Percentiles rank a stretch among this genome's conserved stretches.
phyloP scores from a whole-genome alignment of 192 early-diverging fungal genomes.

The Podila verticillata region DNA sequence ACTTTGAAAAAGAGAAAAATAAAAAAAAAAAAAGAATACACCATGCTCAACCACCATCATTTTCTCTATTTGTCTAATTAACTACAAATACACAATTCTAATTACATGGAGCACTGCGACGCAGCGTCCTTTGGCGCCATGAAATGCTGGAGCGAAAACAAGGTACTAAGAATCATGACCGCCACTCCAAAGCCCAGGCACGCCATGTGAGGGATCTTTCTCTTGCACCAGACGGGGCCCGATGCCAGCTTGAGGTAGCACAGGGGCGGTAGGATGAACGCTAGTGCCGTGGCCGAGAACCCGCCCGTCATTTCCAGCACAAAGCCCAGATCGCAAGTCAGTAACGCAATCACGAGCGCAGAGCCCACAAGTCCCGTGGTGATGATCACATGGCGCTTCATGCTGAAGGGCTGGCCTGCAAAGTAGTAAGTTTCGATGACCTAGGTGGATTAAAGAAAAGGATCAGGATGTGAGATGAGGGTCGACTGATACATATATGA shows the following conservation, averaged over 20 bases:
- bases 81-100: neutral
- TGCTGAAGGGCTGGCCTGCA: slow-evolving; percentile 59
- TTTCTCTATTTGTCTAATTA: too few species aligned
- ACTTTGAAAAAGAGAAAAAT: slow-evolving; percentile 6
- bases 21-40: neutral
- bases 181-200: slow-evolving; percentile 79
- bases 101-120: slow-evolving; percentile 33
- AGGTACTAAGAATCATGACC: slow-evolving; percentile 80
- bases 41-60: too few species aligned
- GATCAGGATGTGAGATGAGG: neutral
- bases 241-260: slow-evolving; percentile 81
- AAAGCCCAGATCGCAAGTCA: slow-evolving; percentile 84
- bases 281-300: slow-evolving; percentile 87
- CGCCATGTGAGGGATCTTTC: slow-evolving; percentile 72
- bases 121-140: slow-evolving; percentile 20
- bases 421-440: slow-evolving; percentile 76
- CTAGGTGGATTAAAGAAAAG: slow-evolving; percentile 21
- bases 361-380: slow-evolving; percentile 73
- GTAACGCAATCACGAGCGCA: slow-evolving; percentile 75
- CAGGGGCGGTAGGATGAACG: slow-evolving; percentile 87
- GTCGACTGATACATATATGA: neutral
- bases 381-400: slow-evolving; percentile 70
- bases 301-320: slow-evolving; percentile 90
- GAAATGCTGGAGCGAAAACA: slow-evolving; percentile 46
- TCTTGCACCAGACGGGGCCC: slow-evolving; percentile 61